Evolutionary conservation across 345 rosid species (phyloP).

Genomic region (Nephelium lappaceum): DNA sequence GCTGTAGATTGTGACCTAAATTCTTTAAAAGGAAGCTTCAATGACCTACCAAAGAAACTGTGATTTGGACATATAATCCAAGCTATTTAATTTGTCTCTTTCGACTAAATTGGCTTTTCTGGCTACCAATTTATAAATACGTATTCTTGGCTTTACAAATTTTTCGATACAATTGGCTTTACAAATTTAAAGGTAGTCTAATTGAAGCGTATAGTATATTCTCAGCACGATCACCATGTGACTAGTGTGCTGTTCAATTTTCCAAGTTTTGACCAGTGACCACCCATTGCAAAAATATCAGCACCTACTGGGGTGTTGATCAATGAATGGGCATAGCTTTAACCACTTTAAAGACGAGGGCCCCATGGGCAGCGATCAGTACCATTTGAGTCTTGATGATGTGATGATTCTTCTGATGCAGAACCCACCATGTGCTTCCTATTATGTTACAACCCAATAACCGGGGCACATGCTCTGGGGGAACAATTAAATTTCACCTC

Average conservation of each 20-base stretch:
- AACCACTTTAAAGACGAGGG: neutral
- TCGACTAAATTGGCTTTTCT: neutral
- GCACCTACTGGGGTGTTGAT: neutral
- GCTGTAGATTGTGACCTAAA: too few species aligned
- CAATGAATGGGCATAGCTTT: neutral
- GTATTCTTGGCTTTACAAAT: neutral
- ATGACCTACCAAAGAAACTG: too few species aligned
- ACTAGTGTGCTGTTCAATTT: neutral
- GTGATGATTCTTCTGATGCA: too few species aligned
- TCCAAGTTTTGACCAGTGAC: neutral
- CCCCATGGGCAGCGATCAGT: neutral
- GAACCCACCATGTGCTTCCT: conserved; percentile 8
- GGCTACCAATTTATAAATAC: neutral
- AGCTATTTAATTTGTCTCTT: neutral
- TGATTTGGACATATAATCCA: neutral
- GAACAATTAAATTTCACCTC: too few species aligned
- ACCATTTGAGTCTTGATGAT: too few species aligned
- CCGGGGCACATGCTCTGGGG: too few species aligned
- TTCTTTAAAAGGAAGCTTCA: too few species aligned
- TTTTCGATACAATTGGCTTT: neutral
- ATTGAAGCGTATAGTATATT: neutral
- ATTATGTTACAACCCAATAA: neutral
- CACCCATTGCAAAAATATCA: neutral
- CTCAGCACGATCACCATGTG: neutral
- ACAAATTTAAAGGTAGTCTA: neutral